Evolutionary conservation across 768 basidiomycete species (phyloP), one percentile per base, ranked within the genome.

Genomic region (Pulveroboletus sp.): DNA sequence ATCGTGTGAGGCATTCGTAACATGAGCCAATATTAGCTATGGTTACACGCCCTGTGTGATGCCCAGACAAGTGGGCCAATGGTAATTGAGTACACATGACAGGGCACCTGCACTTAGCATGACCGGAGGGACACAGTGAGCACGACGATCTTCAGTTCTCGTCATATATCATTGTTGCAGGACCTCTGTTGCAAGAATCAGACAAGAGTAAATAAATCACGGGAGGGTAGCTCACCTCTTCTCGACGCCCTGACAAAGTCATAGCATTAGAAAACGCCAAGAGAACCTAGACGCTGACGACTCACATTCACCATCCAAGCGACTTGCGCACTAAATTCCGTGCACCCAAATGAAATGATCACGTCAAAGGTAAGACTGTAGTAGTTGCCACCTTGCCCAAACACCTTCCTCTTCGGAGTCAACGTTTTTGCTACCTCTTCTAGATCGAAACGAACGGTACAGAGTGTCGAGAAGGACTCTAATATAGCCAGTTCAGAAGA

Each of bases 261-360:
- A 27, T n/a, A 14, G 27, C 13, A 45, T 43, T 26, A 55, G 41
- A 27, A 26, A 41, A 11, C 4, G 17, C 5, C 10, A 11, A 26
- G 8, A 33, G n/a, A 26, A 9, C 8, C 10, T 2, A 7, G 33
- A 21, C 4, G 21, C 21, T 31, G 7, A 30, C 4, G 26, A 39
- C 54, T 57, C 30, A 55, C 54, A 26, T 55, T 18, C 39, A n/a
- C 47, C 5, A 44, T 44, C 54, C 55, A 55, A 4, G 55, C 54
- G 4, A 55, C 48, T 10, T 55, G 56, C 10, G 56, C 48, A 18
- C 31, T 49, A 15, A 36, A 49, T 84, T 60, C 58, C 1, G 58
- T 57, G 24, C 26, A 21, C 39, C 58, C 58, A 8, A 61, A 59
- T 14, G 46, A 46, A 17, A 57, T 42, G 15, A 59, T 50, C 33